Conservation (phyloP, 768 basidiomycete genomes). For the Leccinum truebloodii region DNA sequence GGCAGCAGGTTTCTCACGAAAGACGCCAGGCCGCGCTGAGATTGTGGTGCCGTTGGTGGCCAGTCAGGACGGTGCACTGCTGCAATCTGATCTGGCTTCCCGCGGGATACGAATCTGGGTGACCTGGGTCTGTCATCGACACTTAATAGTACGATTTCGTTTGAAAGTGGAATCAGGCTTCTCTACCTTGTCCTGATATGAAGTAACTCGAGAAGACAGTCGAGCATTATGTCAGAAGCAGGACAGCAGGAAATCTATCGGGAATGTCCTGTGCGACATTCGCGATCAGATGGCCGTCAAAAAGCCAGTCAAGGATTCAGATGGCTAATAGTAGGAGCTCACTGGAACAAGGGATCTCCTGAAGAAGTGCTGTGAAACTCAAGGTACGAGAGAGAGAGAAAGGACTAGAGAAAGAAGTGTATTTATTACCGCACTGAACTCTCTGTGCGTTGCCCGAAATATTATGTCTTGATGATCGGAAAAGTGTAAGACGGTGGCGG, state of each 20-base stretch:
- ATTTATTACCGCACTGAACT: background rate
- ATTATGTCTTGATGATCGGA: too few species aligned
- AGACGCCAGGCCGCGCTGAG: background rate
- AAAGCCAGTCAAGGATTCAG: background rate
- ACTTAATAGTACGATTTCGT: background rate
- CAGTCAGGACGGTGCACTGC: background rate
- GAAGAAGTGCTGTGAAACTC: background rate
- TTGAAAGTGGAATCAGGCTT: background rate
- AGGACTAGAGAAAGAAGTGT: background rate
- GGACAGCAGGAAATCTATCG: background rate
- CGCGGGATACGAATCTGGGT: conserved; percentile 8
- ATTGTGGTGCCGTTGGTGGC: background rate
- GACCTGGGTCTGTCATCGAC: conserved; percentile 7
- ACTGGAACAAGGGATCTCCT: background rate
- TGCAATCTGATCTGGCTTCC: background rate
- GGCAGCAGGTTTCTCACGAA: background rate
- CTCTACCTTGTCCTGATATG: background rate
- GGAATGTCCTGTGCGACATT: background rate
- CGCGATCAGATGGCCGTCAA: background rate
- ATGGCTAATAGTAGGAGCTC: background rate
- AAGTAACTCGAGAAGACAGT: background rate
- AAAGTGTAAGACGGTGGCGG: too few species aligned
- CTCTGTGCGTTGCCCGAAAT: too few species aligned
- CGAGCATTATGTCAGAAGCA: background rate
- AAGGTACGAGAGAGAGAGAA: background rate